Evolutionary conservation across 805 yeast genomes (phyloP).

Genomic region (Candida coleopterorum): DNA sequence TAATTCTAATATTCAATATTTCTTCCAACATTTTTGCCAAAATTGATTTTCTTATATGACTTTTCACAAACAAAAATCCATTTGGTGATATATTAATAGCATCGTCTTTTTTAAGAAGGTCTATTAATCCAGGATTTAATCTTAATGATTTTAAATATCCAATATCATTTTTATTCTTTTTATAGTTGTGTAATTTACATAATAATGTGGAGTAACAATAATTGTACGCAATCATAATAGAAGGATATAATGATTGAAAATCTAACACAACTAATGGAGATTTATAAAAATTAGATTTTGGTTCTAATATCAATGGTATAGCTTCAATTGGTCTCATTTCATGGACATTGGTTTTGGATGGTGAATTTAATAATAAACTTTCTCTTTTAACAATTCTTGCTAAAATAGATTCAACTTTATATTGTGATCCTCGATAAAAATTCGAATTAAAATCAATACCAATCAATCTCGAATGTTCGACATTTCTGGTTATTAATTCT

Average conservation of each 20-base stretch:
- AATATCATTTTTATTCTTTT: constrained; percentile 41
- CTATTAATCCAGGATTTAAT: constrained; percentile 54
- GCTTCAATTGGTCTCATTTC: constrained; percentile 82
- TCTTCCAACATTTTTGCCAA: constrained; percentile 83
- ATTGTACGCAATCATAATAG: constrained; percentile 86
- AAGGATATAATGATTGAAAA: constrained; percentile 92
- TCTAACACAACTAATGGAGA: constrained; percentile 89
- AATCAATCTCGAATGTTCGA: constrained; percentile 78
- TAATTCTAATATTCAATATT: constrained; percentile 70
- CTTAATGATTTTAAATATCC: constrained; percentile 47
- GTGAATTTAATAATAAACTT: constrained; percentile 68
- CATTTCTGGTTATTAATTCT: constrained; percentile 64
- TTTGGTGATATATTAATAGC: constrained; percentile 73
- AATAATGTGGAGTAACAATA: constrained; percentile 74
- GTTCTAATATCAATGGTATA: constrained; percentile 91
- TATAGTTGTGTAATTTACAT: constrained; percentile 56
- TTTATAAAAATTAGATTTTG: constrained; percentile 75
- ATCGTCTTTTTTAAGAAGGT: constrained; percentile 44
- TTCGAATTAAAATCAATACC: constrained; percentile 91
- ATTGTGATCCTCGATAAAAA: constrained; percentile 88
- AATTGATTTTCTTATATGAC: constrained; percentile 61
- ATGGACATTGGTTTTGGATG: constrained; percentile 75
- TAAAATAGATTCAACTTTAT: constrained; percentile 83
- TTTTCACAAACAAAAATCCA: constrained; percentile 73
- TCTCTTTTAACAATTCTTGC: constrained; percentile 72